Evolutionary conservation across 2,329 filamentous ascomycete genomes (phyloP), one percentile per base, ranked within the genome.

Genomic region (Cladobotryum protrusum): DNA sequence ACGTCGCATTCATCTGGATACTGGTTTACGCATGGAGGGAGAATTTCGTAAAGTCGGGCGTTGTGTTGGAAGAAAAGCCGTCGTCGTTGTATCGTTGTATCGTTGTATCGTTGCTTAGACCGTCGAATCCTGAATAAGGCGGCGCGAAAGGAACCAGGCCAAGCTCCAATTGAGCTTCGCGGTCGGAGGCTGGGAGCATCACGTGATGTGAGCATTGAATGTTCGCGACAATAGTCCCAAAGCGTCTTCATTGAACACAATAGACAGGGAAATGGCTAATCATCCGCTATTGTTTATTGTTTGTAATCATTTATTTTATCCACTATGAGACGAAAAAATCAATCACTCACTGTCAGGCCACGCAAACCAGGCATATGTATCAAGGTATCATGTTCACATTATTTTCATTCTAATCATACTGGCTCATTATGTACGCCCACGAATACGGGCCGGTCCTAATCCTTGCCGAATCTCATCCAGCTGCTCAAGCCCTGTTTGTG

Each of bases 391-490:
- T 34, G 39, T 17, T 17, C 33, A 20, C 37, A 34, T 19, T 40
- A 19, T 44, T 32, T 7, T 39, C 17, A 17, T 37, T 39, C 12
- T 29, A 29, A 24, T n/a, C 36, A 51, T 11, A 15, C n/a, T n/a
- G n/a, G n/a, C n/a, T 37, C 32, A 41, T 50, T 43, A 46, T 46
- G 39, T 52, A 14, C 59, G 57, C 24, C 63, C 62, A 15, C 62
- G 63, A 50, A 95, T 66, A 53, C 82, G 81, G 29, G 90, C 86
- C 20, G 87, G 87, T 0, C 92, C 92, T 50, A 96, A 68, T 6
- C 83, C 88, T 56, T 79, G 79, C 47, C 93, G 78, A 46, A 99
- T 85, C 70, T 97, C 92, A 57, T 97, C 93, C 53, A 97, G 74
- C 73, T 97, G 89, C 68, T 88, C 84, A 56, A 96, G 76, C 0